Evolutionary conservation across 176 grass and related monocot genomes (phyloP).

Genomic region (Paspalum vaginatum): DNA sequence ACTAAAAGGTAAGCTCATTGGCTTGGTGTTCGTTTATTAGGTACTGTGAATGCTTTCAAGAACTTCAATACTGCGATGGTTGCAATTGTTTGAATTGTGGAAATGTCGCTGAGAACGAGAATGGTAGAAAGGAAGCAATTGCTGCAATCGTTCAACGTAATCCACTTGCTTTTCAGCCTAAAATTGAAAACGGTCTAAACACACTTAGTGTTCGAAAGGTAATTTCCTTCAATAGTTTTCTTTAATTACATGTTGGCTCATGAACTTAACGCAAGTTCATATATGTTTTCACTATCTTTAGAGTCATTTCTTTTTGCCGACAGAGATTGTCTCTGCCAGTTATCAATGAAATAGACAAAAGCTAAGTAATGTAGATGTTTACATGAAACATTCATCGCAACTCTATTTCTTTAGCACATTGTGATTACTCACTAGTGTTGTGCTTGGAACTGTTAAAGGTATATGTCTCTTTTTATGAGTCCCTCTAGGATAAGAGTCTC

Average conservation of each 20-base stretch:
- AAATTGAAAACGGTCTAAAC: constrained; percentile 65
- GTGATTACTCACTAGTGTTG: not conserved
- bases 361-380: constrained; percentile 1
- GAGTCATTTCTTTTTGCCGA: constrained; percentile 11
- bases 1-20: constrained; percentile 26
- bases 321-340: not conserved
- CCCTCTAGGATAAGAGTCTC: no score
- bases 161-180: constrained; percentile 74
- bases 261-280: constrained; percentile 14
- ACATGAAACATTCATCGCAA: constrained; percentile 6
- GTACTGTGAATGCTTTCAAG: constrained; percentile 82
- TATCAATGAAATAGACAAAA: constrained; percentile 15
- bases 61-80: constrained; percentile 68
- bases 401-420: constrained; percentile 10
- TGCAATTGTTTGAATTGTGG: constrained; percentile 70
- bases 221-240: constrained; percentile 22
- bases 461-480: no score
- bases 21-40: constrained; percentile 46
- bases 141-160: constrained; percentile 57
- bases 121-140: constrained; percentile 54
- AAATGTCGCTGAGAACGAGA: constrained; percentile 65
- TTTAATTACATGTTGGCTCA: constrained; percentile 20
- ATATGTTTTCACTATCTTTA: not conserved
- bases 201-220: constrained; percentile 47
- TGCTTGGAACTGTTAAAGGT: not conserved